Evolutionary conservation across 2,329 filamentous ascomycete species (phyloP).

Genomic region (Trichoderma sp.): DNA sequence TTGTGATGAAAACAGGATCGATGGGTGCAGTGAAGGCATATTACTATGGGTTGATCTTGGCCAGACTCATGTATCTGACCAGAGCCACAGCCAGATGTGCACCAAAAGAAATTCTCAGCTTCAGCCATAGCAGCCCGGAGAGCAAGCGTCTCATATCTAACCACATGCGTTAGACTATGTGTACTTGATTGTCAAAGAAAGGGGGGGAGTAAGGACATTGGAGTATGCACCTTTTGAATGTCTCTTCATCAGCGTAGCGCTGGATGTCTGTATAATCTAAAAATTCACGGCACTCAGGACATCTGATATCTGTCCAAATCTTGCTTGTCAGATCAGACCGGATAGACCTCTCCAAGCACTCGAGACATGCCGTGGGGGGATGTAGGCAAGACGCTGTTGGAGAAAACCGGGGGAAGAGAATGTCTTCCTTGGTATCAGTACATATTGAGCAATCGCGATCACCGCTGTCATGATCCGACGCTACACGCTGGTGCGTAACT

Average conservation of each 20-base stretch:
- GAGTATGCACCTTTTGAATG: slow-evolving; percentile 40
- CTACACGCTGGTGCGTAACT: slow-evolving; percentile 32
- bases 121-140: slow-evolving; percentile 42
- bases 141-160: slow-evolving; percentile 43
- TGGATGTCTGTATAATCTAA: slow-evolving; percentile 46
- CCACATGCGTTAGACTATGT: neutral
- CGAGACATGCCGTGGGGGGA: slow-evolving; percentile 33
- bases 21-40: slow-evolving; percentile 39
- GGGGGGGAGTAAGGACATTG: too few relatives aligned
- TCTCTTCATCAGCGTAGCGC: slow-evolving; percentile 41
- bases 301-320: slow-evolving; percentile 47
- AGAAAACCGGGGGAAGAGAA: slow-evolving; percentile 33
- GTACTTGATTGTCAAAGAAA: neutral
- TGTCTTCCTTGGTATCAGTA: slow-evolving; percentile 30
- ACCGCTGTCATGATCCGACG: slow-evolving; percentile 24
- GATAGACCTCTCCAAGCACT: slow-evolving; percentile 37
- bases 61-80: slow-evolving; percentile 51
- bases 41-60: slow-evolving; percentile 39
- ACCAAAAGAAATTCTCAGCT: slow-evolving; percentile 51
- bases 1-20: slow-evolving; percentile 44
- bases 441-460: slow-evolving; percentile 38
- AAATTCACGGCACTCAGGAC: slow-evolving; percentile 48
- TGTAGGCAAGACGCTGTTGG: slow-evolving; percentile 36
- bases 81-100: slow-evolving; percentile 48
- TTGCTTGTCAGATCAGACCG: slow-evolving; percentile 33